These are phyloP conservation scores for Harrya chromipes DNA, from an alignment of 768 basidiomycete species.

Conservation along the genomic window DNA sequence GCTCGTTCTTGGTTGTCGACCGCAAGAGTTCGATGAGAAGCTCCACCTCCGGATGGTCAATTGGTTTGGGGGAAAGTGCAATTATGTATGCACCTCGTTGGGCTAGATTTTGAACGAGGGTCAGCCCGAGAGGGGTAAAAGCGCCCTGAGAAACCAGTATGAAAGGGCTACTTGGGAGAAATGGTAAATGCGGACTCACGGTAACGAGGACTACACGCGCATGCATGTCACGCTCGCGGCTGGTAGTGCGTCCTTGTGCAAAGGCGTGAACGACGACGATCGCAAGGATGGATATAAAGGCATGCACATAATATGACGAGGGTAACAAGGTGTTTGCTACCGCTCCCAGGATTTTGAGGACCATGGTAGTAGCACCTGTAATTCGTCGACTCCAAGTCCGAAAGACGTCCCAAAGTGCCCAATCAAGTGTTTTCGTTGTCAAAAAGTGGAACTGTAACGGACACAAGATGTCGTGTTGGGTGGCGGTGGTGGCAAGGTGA, in stretches of 20 bases:
- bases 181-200: conserved; percentile 36
- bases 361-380: conserved; percentile 48
- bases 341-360: conserved; percentile 46
- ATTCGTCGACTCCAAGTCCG: neutral
- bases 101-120: conserved; percentile 63
- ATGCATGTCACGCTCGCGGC: conserved; percentile 72
- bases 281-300: conserved; percentile 39
- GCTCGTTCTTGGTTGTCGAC: conserved; percentile 65
- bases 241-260: conserved; percentile 68
- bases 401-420: too few relatives aligned
- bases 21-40: conserved; percentile 67
- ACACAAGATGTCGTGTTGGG: too few relatives aligned
- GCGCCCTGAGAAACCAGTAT: conserved; percentile 49
- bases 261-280: conserved; percentile 54
- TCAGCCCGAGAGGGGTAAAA: conserved; percentile 71
- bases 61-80: conserved; percentile 60
- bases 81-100: conserved; percentile 77
- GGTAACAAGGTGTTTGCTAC: conserved; percentile 47
- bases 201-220: conserved; percentile 69
- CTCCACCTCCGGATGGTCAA: conserved; percentile 46
- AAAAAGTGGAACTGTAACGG: too few relatives aligned
- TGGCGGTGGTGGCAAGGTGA: neutral
- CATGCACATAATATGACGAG: conserved; percentile 55
- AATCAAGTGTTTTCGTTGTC: too few relatives aligned
- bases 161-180: neutral